Conservation (phyloP, 2,329 filamentous ascomycete genomes). For the Talaromyces marneffei region DNA sequence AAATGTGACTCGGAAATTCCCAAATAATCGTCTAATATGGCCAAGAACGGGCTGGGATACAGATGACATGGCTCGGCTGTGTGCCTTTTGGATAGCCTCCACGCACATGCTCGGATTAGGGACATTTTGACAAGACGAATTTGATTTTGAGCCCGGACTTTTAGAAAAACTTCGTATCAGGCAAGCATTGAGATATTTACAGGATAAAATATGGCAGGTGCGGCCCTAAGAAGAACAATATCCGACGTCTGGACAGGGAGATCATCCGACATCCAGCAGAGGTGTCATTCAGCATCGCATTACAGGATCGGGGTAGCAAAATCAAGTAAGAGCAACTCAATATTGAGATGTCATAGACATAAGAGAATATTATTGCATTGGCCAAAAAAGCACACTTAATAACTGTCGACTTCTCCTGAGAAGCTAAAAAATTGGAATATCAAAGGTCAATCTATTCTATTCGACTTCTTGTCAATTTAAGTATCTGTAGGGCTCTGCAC, state of each 20-base stretch:
- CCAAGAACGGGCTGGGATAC: constrained; percentile 45
- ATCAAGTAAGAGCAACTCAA: not conserved
- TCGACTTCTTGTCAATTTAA: not conserved
- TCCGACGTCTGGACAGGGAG: not conserved
- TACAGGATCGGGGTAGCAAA: not conserved
- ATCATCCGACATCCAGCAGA: not conserved
- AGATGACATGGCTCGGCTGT: not conserved
- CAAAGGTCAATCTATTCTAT: not conserved
- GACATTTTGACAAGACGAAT: not conserved
- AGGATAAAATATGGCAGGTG: not conserved
- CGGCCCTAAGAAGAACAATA: not conserved
- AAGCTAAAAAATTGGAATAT: not conserved
- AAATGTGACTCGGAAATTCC: constrained; percentile 51
- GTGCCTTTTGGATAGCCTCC: not conserved
- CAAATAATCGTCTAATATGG: constrained; percentile 65
- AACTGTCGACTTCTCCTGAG: not conserved
- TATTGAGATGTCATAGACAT: not conserved
- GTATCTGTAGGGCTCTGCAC: not conserved
- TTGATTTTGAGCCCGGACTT: not conserved
- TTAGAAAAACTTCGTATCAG: not conserved
- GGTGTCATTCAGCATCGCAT: not conserved
- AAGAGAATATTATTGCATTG: not conserved
- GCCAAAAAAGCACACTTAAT: not conserved
- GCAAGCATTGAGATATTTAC: not conserved
- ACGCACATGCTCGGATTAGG: not conserved